A percentile compares a stretch with the other conserved stretches of the same genome.
Evolutionary conservation across 495 filamentous ascomycete species (phyloP).

Genomic region (Aspergillus sparsus): DNA sequence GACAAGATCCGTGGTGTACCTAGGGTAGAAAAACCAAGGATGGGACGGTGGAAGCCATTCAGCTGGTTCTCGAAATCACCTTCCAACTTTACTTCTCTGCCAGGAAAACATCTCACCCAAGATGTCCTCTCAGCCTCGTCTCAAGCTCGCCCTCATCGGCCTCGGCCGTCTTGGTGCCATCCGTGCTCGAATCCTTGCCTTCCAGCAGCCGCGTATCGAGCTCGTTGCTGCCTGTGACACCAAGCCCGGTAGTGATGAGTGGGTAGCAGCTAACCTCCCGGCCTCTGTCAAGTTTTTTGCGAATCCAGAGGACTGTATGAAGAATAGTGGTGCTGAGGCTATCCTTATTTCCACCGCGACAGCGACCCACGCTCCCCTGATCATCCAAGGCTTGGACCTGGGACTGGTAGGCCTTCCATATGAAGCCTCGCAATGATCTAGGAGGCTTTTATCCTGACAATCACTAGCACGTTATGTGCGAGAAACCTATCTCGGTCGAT

Average conservation of each 20-base stretch:
- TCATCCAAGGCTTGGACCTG: conserved; percentile 5
- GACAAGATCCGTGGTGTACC: too few relatives aligned
- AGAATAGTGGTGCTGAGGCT: conserved; percentile 10
- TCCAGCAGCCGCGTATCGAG: conserved; percentile 13
- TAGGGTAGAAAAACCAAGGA: too few relatives aligned
- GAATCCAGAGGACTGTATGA: conserved; percentile 8
- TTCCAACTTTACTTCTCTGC: too few relatives aligned
- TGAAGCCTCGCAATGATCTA: neutral
- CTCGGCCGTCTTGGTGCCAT: conserved; percentile 9
- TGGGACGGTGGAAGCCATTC: too few relatives aligned
- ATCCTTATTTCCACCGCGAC: conserved; percentile 12
- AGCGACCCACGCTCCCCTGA: conserved; percentile 11
- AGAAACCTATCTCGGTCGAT: conserved; percentile 30
- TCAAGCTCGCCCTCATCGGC: conserved; percentile 12
- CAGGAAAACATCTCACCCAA: too few relatives aligned
- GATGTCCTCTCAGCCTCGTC: neutral
- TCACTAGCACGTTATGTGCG: conserved; percentile 24
- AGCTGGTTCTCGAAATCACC: too few relatives aligned
- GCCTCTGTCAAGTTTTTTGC: conserved; percentile 6
- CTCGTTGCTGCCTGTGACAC: conserved; percentile 13
- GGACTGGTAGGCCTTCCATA: neutral
- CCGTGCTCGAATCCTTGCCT: conserved; percentile 12
- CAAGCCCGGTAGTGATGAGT: conserved; percentile 9
- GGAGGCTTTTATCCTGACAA: neutral
- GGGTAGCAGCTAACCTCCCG: conserved; percentile 5